Percentiles rank a stretch among this genome's conserved stretches.
Evolutionary conservation across 2,329 filamentous ascomycete species (phyloP).

Genomic region (Sclerotinia glacialis): DNA sequence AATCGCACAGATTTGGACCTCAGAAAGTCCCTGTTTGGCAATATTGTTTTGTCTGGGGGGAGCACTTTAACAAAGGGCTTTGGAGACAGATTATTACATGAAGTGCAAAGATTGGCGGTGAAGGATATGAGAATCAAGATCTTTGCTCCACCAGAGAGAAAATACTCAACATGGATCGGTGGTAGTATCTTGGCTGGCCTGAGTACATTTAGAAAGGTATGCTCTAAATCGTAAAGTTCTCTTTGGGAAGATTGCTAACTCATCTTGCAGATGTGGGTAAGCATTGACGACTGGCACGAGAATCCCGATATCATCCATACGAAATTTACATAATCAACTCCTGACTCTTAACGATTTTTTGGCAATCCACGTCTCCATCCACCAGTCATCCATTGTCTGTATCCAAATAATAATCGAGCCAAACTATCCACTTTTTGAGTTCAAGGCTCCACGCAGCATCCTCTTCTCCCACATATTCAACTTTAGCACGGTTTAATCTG

Average conservation of each 20-base stretch:
- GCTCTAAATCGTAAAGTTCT: slow-evolving; percentile 32
- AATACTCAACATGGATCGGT: slow-evolving; percentile 99
- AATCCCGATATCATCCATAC: slow-evolving; percentile 98
- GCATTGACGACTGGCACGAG: slow-evolving; percentile 99
- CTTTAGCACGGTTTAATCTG: slow-evolving; percentile 20
- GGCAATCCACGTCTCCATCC: background rate
- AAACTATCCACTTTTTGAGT: background rate
- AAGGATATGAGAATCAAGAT: slow-evolving; percentile 99
- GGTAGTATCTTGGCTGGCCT: slow-evolving; percentile 94
- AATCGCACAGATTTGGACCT: slow-evolving; percentile 93
- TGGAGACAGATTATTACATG: slow-evolving; percentile 84
- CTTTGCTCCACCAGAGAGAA: slow-evolving; percentile 93
- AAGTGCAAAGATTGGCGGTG: slow-evolving; percentile 89
- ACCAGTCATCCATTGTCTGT: background rate
- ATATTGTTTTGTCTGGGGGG: slow-evolving; percentile 94
- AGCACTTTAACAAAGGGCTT: slow-evolving; percentile 97
- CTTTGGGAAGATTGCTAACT: slow-evolving; percentile 26
- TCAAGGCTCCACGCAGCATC: background rate
- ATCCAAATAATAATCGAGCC: slow-evolving; percentile 6
- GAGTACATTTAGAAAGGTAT: slow-evolving; percentile 96
- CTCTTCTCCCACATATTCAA: slow-evolving; percentile 14
- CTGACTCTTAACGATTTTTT: background rate
- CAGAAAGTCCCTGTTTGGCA: slow-evolving; percentile 88
- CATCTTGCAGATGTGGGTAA: slow-evolving; percentile 88
- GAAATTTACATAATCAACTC: slow-evolving; percentile 70